phyloP scores from a whole-genome alignment of 2,329 filamentous ascomycete species.

The Ophiostoma pallidulum region DNA sequence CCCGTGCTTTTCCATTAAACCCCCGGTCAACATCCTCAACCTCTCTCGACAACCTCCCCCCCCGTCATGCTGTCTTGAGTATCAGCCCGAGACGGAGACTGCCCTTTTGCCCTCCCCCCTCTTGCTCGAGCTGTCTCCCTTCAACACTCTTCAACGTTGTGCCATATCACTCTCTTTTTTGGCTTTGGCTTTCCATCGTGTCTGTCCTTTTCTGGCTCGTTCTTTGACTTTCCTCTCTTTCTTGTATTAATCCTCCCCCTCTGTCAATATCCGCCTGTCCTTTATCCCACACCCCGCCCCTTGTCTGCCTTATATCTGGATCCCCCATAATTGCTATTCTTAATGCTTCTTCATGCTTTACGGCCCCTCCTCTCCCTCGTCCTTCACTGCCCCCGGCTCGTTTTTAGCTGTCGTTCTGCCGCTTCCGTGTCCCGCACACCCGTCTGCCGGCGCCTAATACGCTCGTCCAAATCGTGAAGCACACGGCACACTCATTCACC shows the following conservation, averaged over 20 bases:
- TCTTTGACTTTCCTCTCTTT: neutral
- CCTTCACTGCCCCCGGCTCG: no score
- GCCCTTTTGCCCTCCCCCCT: neutral
- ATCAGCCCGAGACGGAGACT: conserved; percentile 5
- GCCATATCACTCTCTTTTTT: neutral
- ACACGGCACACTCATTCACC: neutral
- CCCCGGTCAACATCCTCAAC: conserved; percentile 4
- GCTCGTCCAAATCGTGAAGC: conserved; percentile 1
- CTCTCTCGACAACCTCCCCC: neutral
- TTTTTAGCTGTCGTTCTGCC: neutral
- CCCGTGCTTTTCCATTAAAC: conserved; percentile 7
- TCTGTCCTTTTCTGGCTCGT: conserved; percentile 1
- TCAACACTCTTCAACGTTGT: no score
- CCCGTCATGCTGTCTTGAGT: conserved; percentile 8
- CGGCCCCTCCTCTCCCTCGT: neutral
- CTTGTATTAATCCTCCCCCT: neutral
- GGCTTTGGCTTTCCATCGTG: neutral
- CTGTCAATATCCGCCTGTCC: neutral
- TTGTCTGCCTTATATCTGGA: conserved; percentile 3
- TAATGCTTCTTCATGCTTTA: conserved; percentile 15
- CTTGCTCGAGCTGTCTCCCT: neutral
- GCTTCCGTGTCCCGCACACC: conserved; percentile 6
- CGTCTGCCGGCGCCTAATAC: conserved; percentile 7
- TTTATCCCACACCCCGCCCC: conserved; percentile 8
- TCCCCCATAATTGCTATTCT: conserved; percentile 8